Conservation (phyloP, 2,329 filamentous ascomycete species). For the Emericellopsis atlantica region DNA sequence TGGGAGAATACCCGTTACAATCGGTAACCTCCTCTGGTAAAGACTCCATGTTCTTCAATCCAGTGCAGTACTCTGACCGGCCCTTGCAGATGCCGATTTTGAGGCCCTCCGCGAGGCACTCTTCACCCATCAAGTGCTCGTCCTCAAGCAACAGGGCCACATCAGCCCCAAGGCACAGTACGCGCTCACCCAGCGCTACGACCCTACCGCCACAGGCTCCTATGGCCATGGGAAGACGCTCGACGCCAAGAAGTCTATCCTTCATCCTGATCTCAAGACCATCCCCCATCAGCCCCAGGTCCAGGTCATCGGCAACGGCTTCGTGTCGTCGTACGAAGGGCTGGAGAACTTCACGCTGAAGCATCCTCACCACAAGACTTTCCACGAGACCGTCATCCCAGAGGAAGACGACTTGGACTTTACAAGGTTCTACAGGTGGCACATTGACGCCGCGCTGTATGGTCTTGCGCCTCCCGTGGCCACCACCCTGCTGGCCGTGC, state of each 20-base stretch:
- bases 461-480: constrained; percentile 61
- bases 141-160: constrained; percentile 55
- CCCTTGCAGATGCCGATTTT: constrained; percentile 46
- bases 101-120: constrained; percentile 49
- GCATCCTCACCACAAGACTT: constrained; percentile 68
- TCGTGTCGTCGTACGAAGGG: constrained; percentile 57
- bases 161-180: constrained; percentile 61
- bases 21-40: constrained; percentile 45
- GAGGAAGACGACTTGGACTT: constrained; percentile 32
- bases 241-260: constrained; percentile 48
- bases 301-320: constrained; percentile 69
- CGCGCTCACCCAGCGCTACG: constrained; percentile 61
- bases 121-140: constrained; percentile 55
- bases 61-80: constrained; percentile 6
- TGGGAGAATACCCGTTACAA: constrained; percentile 43
- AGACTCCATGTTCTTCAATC: constrained; percentile 11
- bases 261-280: constrained; percentile 71
- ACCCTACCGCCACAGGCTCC: constrained; percentile 45
- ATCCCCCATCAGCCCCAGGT: constrained; percentile 64
- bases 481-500: constrained; percentile 62
- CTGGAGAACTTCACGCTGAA: constrained; percentile 53
- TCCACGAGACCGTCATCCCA: constrained; percentile 55
- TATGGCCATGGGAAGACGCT: constrained; percentile 71
- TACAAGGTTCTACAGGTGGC: constrained; percentile 62
- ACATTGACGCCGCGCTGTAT: constrained; percentile 69